phyloP scores from a whole-genome alignment of 805 yeast species.

The Zygosaccharomyces bailii region DNA sequence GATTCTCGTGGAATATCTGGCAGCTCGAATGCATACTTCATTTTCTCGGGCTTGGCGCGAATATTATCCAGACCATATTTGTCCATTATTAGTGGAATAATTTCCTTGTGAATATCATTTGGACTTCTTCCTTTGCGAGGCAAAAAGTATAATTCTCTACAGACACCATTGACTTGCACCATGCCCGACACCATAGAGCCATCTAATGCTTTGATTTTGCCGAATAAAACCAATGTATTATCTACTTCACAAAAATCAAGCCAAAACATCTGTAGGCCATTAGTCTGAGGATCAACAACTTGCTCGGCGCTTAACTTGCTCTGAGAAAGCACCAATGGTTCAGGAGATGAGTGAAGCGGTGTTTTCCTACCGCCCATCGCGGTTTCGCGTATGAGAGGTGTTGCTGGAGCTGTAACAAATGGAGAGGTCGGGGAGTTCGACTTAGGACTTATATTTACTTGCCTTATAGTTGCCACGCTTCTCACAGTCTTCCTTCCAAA shows the following conservation, averaged over 20 bases:
- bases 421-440: conserved; percentile 28
- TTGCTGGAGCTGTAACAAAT: conserved; percentile 36
- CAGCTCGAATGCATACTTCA: conserved; percentile 86
- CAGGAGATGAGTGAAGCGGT: conserved; percentile 9
- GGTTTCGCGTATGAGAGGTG: conserved; percentile 20
- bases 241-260: conserved; percentile 81
- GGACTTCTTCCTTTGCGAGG: conserved; percentile 61
- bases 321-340: conserved; percentile 10
- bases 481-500: conserved; percentile 32
- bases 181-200: conserved; percentile 65
- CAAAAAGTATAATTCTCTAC: conserved; percentile 70
- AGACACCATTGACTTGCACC: conserved; percentile 67
- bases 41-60: conserved; percentile 65
- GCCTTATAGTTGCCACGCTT: conserved; percentile 27
- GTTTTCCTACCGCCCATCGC: neutral
- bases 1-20: conserved; percentile 71
- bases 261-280: conserved; percentile 77
- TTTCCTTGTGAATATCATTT: conserved; percentile 73
- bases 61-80: conserved; percentile 59
- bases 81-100: conserved; percentile 59
- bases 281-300: conserved; percentile 41
- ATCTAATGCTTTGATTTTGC: conserved; percentile 64
- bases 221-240: conserved; percentile 66
- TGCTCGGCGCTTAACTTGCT: conserved; percentile 26
- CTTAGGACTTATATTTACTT: conserved; percentile 27